Percentiles rank a stretch among this genome's conserved stretches.
phyloP scores from a whole-genome alignment of 345 rosid genomes.

The Alliaria petiolata region DNA sequence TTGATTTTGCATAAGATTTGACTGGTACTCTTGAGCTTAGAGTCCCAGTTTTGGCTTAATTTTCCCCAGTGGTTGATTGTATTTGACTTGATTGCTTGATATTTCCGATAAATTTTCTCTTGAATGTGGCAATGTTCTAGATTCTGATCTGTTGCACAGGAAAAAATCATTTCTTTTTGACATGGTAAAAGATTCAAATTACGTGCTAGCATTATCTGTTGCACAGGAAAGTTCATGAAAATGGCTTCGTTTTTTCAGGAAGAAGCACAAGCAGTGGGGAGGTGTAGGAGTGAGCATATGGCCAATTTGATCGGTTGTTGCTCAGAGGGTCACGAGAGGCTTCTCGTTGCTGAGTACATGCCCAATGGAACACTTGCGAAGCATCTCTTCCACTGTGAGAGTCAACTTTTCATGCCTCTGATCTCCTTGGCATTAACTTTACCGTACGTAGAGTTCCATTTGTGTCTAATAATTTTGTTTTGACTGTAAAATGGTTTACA shows the following conservation, averaged over 20 bases:
- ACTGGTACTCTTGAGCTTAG: background rate
- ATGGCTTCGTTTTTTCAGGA: conserved; percentile 41
- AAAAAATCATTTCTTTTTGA: background rate
- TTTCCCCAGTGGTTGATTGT: background rate
- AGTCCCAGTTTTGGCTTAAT: background rate
- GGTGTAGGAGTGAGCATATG: conserved; percentile 78
- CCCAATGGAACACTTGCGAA: conserved; percentile 91
- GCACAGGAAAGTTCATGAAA: background rate
- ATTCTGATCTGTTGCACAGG: background rate
- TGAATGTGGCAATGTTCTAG: conserved; percentile 10
- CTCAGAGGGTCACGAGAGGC: conserved; percentile 80
- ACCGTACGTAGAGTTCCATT: background rate
- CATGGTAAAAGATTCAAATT: background rate
- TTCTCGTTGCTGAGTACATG: conserved; percentile 90
- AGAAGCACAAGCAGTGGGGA: conserved; percentile 88
- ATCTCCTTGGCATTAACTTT: background rate
- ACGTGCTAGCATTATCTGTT: background rate
- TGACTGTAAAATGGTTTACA: conserved; percentile 16
- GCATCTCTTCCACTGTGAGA: conserved; percentile 92
- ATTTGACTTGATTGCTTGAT: background rate
- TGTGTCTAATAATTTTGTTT: background rate
- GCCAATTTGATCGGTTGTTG: conserved; percentile 91
- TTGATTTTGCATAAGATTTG: background rate
- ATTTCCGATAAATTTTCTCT: background rate
- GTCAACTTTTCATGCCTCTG: background rate